phyloP scores from a whole-genome alignment of 2,329 filamentous ascomycete genomes.

The Diaporthe aspalathi region DNA sequence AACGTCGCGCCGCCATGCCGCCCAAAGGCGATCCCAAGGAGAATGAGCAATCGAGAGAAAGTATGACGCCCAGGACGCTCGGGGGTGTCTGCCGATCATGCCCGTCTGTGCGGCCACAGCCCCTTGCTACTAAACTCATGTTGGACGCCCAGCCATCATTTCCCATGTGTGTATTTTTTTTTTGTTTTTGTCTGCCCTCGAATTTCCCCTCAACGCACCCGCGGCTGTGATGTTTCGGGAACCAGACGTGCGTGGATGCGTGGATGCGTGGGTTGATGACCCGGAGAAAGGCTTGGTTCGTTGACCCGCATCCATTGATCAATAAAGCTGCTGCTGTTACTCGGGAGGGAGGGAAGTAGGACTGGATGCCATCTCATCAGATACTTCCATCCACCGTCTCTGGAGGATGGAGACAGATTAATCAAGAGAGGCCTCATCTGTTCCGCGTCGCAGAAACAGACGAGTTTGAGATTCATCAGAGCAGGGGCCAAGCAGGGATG shows the following conservation, averaged over 20 bases:
- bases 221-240: neutral
- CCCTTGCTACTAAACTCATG: neutral
- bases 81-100: constrained; percentile 16
- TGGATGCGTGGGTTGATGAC: too few relatives aligned
- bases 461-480: constrained; percentile 24
- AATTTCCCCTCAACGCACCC: neutral
- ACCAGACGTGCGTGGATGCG: neutral
- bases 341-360: neutral
- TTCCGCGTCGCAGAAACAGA: constrained; percentile 28
- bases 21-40: neutral
- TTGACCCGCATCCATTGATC: neutral
- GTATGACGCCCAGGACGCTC: constrained; percentile 22
- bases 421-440: constrained; percentile 17
- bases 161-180: neutral
- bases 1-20: neutral
- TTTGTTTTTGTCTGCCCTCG: constrained; percentile 3
- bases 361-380: too few relatives aligned
- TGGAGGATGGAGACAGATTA: neutral
- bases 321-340: neutral
- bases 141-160: constrained; percentile 1
- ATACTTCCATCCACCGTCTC: too few relatives aligned
- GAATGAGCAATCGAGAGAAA: constrained; percentile 2
- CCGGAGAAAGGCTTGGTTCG: too few relatives aligned
- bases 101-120: constrained; percentile 25
- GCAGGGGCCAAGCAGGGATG: constrained; percentile 9